Evolutionary conservation across 2,329 filamentous ascomycete genomes (phyloP), one percentile per base, ranked within the genome.

Genomic region (Polychaeton citri): DNA sequence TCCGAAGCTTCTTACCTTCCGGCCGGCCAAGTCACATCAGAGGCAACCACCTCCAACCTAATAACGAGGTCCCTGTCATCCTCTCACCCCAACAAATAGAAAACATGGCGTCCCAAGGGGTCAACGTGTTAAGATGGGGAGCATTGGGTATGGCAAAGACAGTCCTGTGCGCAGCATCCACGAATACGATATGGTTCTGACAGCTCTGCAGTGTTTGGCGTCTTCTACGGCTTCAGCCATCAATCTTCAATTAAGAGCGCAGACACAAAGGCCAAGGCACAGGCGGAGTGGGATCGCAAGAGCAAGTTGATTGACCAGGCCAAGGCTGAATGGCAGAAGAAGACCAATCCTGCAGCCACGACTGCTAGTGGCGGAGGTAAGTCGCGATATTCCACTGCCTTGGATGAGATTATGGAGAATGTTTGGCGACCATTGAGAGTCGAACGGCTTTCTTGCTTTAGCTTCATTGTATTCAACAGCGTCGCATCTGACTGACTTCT

Each of bases 201-300:
- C 3, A 4, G 7, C 7, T 15, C 12, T 28, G 4, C 24, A 28
- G 82, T 79, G 57, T 71, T 85, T 56, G 90, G 90, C 61, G 69
- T 96, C 60, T 79, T 94, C 68, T 98, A 98, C 71, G 90, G 90
- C 62, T 77, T 94, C 70, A 83, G 79, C 65, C 88, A 94, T 71
- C 90, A 98, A 70, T 72, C 80, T 57, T 74, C 76, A 44, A 80
- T 98, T 63, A 79, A 68, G 50, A 64, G 81, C 38, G 64, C 73
- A 54, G 76, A 86, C 57, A 81, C 78, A 65, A 65, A 72, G 43
- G 70, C 77, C 49, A 74, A 79, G 52, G 72, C 75, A 53, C 68
- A 92, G 64, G 76, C 76, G 58, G 84, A 94, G 62, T 96, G 88
- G 62, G 72, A 87, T 59, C 81, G 84, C 66, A 92, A 96, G 74